Base-by-base conservation (phyloP, 164 flowering plant species). In the Cinnamomum chago region DNA sequence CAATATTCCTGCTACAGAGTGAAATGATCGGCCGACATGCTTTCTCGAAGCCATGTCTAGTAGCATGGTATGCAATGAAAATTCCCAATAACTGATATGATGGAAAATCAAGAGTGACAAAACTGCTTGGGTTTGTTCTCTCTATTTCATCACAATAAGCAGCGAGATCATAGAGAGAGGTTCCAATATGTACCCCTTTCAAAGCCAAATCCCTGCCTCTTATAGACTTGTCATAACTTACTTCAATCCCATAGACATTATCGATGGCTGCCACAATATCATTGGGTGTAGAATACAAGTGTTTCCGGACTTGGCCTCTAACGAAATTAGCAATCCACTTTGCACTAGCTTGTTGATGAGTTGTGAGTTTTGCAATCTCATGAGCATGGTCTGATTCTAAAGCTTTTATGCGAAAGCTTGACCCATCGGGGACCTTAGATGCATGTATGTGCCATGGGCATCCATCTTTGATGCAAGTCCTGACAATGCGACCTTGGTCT, bases 371-470 rank as follows among this genome's bases (percentile, higher is more conserved):
- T 2, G 18, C 13, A 7, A 18, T 3, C 14, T 23, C 20, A 50
- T 14, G 20, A 0, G 62, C 3, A 70, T 70, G 72, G 30, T 51
- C 52, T 23, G 30, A n/a, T 10, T 23, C 15, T 15, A 70, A 24
- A 15, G 60, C 2, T 51, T 51, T 13, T 50, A 70, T 70, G 13
- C 27, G 14, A 55, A 40, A 69, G 9, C 58, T 69, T 2, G n/a
- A 12, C 30, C 13, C 14, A 3, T 15, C 40, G 4, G 60, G 62
- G 24, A 51, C 17, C 62, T 51, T 24, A 51, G 33, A 50, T 22
- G 72, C 72, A 14, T 70, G 33, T 22, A 70, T 70, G 33, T 22
- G n/a, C 72, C 72, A 70, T 24, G 35, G 15, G 15, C 72, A 70
- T 18, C n/a, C 40, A 50, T 70, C 23, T 3, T 50, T 15, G 23